A percentile compares a stretch with the other conserved stretches of the same genome.
Conservation (phyloP, 108 stramenopile species). For the Nitzschia inconspicua region DNA sequence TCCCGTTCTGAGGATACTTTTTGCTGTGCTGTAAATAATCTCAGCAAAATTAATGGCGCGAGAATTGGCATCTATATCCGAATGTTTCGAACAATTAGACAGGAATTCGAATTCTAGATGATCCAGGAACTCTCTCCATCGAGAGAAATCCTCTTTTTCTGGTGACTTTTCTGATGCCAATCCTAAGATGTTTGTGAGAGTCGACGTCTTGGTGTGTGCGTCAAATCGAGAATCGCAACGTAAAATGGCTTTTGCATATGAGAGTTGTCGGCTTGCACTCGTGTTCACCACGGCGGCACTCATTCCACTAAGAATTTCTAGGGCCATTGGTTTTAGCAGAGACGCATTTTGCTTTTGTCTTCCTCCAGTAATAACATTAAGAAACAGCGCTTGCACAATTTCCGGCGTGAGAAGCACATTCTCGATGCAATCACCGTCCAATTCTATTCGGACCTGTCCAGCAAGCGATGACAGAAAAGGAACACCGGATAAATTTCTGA, state of each 20-base stretch:
- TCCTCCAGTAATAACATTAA: conserved; percentile 55
- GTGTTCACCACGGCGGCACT: conserved; percentile 14
- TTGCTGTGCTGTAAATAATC: conserved; percentile 33
- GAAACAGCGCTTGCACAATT: conserved; percentile 55
- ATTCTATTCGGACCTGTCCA: conserved; percentile 38
- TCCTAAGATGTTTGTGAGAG: conserved; percentile 43
- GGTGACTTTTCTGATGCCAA: conserved; percentile 7
- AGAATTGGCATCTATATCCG: conserved; percentile 21
- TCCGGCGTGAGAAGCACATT: conserved; percentile 33
- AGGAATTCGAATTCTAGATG: conserved; percentile 23
- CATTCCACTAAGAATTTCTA: conserved; percentile 19
- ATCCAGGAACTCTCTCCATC: conserved; percentile 30
- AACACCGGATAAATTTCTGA: conserved; percentile 38
- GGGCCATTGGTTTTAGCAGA: conserved; percentile 42
- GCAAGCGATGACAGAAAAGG: conserved; percentile 50
- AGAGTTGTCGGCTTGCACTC: conserved; percentile 31
- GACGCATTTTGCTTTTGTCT: conserved; percentile 21
- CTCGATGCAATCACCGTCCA: conserved; percentile 47
- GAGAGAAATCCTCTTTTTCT: conserved; percentile 1
- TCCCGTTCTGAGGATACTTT: conserved; percentile 23
- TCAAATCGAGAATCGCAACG: conserved; percentile 67
- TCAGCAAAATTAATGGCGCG: conserved; percentile 43
- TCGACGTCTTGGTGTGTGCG: conserved; percentile 58
- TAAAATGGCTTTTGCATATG: conserved; percentile 52
- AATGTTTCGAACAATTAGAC: conserved; percentile 7